Base-by-base conservation (phyloP, 2,329 filamentous ascomycete species). In the Alternaria longipes region DNA sequence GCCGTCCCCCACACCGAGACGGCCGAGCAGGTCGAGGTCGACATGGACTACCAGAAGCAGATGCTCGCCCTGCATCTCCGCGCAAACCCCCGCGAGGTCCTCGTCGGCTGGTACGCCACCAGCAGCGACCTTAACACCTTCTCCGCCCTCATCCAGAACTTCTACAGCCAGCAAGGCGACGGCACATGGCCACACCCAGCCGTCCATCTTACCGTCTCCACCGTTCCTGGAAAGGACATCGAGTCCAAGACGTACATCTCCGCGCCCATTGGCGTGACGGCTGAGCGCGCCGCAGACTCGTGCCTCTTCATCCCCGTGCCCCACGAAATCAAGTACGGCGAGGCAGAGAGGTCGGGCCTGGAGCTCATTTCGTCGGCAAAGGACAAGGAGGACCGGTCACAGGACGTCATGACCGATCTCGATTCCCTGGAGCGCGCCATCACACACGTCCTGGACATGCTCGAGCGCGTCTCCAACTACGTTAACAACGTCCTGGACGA, bases 41-140 rank as follows among this genome's bases (percentile, higher is more conserved):
- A 99, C 80, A 97, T 99, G 87, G 95, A 99, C 83, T 99, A 98
- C 83, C 95, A 99, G 84, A 98, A 98, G 88, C 94, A 94, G 81
- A 99, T 99, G 95, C 90, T 98, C 60, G 91, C 92, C 62, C 85
- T 99, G 73, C 94, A 97, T 80, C 89, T 98, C 71, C 94, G 94
- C 83, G 94, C 94, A 59, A 91, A 93, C 81, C 95, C 95, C 52
- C 92, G 93, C 81, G 95, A 99, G 82, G 89, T 93, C 56, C 88
- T 99, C 60, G 91, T 99, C 64, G 95, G 95, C 76, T 99, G 95
- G 95, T 99, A 99, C 84, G 97, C 95, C 66, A 99, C 95, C 51
- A 94, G 91, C 77, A 90, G 92, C 80, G 94, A 98, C 83, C 88
- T 99, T 77, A 98, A 99, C 88, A 97, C 91, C 79, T 99, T 99